phyloP scores from a whole-genome alignment of 345 rosid genomes.

The Geranium rotundifolium region DNA sequence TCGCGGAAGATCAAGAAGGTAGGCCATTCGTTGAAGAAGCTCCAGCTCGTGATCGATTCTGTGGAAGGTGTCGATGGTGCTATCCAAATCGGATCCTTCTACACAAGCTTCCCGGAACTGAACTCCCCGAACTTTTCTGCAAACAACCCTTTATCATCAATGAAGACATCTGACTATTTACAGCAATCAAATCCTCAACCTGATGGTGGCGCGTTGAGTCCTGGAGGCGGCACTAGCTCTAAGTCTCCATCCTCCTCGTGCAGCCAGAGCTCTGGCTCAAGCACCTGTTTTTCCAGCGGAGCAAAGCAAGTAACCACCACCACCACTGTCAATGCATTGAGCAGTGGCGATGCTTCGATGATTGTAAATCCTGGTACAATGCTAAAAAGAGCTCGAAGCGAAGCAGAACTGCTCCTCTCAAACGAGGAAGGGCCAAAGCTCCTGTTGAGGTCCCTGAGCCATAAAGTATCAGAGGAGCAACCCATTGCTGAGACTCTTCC shows the following conservation, averaged over 20 bases:
- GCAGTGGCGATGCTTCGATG: slow-evolving; percentile 15
- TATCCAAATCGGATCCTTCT: slow-evolving; percentile 72
- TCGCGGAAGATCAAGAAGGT: slow-evolving; percentile 96
- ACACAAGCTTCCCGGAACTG: slow-evolving; percentile 72
- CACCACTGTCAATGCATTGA: slow-evolving; percentile 14
- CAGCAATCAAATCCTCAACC: slow-evolving; percentile 25
- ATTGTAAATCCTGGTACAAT: slow-evolving; percentile 22
- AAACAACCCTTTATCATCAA: slow-evolving; percentile 24
- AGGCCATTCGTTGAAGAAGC: slow-evolving; percentile 78
- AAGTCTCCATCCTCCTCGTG: slow-evolving; percentile 63
- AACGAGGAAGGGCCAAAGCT: slow-evolving; percentile 36
- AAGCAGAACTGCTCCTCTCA: slow-evolving; percentile 31
- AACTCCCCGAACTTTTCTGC: slow-evolving; percentile 46
- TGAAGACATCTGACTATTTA: slow-evolving; percentile 18
- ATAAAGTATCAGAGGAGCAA: slow-evolving; percentile 34
- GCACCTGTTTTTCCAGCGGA: slow-evolving; percentile 55
- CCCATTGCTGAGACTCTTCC: slow-evolving; percentile 24
- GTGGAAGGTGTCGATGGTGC: slow-evolving; percentile 86
- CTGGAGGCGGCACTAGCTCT: slow-evolving; percentile 31
- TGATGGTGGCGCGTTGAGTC: slow-evolving; percentile 22
- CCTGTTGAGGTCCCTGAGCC: slow-evolving; percentile 53
- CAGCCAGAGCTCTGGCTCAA: slow-evolving; percentile 72
- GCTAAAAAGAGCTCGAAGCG: slow-evolving; percentile 42
- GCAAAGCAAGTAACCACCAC: slow-evolving; percentile 26
- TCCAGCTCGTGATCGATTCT: slow-evolving; percentile 79